Evolutionary conservation across 2,329 filamentous ascomycete species (phyloP).

Genomic region (Fusarium hostae): DNA sequence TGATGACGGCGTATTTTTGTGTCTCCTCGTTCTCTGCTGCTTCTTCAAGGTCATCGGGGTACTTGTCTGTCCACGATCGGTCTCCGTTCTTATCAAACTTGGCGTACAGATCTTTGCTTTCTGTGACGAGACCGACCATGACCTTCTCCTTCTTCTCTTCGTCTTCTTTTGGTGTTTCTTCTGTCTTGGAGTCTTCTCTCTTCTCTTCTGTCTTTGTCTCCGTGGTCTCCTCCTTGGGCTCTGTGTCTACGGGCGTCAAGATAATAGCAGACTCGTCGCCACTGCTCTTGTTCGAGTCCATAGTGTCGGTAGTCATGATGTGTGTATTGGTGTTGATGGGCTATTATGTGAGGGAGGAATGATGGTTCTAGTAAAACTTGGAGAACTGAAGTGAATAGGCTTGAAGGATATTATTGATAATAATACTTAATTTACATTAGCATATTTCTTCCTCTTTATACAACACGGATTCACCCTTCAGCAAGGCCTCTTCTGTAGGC

Average conservation of each 20-base stretch:
- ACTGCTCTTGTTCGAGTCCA: slow-evolving; percentile 40
- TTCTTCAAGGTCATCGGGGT: slow-evolving; percentile 64
- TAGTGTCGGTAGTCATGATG: slow-evolving; percentile 28
- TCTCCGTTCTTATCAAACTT: slow-evolving; percentile 60
- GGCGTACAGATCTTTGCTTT: slow-evolving; percentile 57
- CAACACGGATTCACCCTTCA: not conserved
- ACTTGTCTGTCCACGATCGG: slow-evolving; percentile 65
- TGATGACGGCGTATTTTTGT: slow-evolving; percentile 68
- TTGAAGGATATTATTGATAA: not conserved
- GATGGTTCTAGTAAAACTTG: not conserved
- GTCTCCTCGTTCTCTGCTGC: slow-evolving; percentile 71
- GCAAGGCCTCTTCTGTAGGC: not conserved
- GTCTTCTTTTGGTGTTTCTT: slow-evolving; percentile 9
- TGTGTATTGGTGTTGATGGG: not conserved
- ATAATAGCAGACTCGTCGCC: slow-evolving; percentile 37
- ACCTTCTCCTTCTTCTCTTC: slow-evolving; percentile 38
- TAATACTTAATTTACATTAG: not conserved
- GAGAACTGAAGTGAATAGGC: not conserved
- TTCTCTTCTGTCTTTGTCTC: slow-evolving; percentile 26
- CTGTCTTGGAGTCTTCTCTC: slow-evolving; percentile 16
- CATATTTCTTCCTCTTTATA: slow-evolving; percentile 7
- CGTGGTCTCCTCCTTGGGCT: slow-evolving; percentile 21
- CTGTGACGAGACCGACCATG: slow-evolving; percentile 51
- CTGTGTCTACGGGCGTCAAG: slow-evolving; percentile 38
- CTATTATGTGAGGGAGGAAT: not conserved